Conservation (phyloP, 2,329 filamentous ascomycete genomes). For the Cladosporium sp. region DNA sequence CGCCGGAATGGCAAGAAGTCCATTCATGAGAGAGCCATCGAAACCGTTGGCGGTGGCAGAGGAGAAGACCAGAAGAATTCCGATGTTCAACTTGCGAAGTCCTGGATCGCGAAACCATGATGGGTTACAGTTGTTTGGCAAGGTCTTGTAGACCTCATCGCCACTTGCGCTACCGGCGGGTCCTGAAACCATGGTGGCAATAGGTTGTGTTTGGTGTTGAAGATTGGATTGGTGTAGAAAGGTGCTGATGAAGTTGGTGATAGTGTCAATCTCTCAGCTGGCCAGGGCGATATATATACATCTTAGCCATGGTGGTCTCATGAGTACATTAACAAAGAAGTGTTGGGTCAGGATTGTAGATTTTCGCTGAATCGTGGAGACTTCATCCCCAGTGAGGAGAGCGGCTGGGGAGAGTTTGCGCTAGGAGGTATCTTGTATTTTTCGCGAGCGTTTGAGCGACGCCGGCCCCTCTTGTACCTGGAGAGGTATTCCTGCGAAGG, state of each 20-base stretch:
- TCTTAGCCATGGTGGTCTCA: neutral
- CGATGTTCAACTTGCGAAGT: constrained; percentile 16
- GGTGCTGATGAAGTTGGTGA: neutral
- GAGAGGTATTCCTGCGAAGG: no score
- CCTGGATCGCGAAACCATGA: constrained; percentile 20
- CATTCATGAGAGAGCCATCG: constrained; percentile 27
- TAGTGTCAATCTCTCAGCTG: neutral
- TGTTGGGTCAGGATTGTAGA: neutral
- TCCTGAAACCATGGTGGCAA: constrained; percentile 7
- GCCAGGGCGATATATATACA: constrained; percentile 1
- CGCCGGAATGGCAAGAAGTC: constrained; percentile 22
- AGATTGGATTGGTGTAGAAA: neutral
- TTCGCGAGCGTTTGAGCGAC: constrained; percentile 2
- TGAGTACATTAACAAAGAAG: neutral
- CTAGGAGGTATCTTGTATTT: neutral
- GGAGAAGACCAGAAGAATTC: constrained; percentile 13
- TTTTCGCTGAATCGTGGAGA: constrained; percentile 4
- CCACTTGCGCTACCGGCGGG: constrained; percentile 13
- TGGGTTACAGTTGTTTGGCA: constrained; percentile 19
- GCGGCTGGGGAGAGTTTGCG: constrained; percentile 5
- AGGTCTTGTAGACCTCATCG: constrained; percentile 17
- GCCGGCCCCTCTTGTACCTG: no score
- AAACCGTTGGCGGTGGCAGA: constrained; percentile 18
- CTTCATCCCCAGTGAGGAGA: constrained; percentile 4
- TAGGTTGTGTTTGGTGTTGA: neutral